A percentile compares a stretch with the other conserved stretches of the same genome.
Conservation (phyloP, 352 stramenopile genomes). For the Phytophthora idaei region DNA sequence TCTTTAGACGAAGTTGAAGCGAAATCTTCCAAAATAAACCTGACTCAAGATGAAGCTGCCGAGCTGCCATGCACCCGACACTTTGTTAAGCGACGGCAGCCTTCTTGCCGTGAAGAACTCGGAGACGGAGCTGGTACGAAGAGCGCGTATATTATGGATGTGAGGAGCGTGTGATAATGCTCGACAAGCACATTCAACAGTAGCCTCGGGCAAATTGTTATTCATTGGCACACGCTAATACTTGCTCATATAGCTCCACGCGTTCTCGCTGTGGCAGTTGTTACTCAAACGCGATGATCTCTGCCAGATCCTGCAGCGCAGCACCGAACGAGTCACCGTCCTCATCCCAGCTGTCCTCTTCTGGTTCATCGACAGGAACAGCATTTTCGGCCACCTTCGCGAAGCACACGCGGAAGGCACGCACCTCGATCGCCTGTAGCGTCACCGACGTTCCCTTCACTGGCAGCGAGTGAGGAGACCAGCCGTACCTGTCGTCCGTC, state of each 20-base stretch:
- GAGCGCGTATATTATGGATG: no score
- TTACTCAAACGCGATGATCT: constrained; percentile 48
- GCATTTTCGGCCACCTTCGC: constrained; percentile 8
- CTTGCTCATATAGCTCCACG: not conserved
- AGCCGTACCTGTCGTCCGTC: constrained; percentile 36
- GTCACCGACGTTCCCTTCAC: constrained; percentile 64
- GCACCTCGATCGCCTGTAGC: constrained; percentile 93
- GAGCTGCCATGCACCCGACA: no score
- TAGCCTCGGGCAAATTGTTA: not conserved
- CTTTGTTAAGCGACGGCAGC: no score
- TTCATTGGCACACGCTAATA: not conserved
- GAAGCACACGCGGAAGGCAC: constrained; percentile 89
- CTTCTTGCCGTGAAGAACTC: no score
- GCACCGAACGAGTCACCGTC: constrained; percentile 28
- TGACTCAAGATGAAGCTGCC: no score
- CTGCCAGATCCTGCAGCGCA: constrained; percentile 36
- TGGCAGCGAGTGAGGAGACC: constrained; percentile 40
- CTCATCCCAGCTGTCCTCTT: constrained; percentile 13
- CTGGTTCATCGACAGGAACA: not conserved
- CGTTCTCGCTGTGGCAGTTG: not conserved
- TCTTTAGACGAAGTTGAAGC: not conserved
- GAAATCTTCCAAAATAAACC: not conserved
- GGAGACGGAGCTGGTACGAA: no score
- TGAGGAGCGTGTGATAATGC: no score
- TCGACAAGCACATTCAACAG: no score